Evolutionary conservation across 164 flowering plant species (phyloP), one percentile per base, ranked within the genome.

Genomic region (Piper longum): DNA sequence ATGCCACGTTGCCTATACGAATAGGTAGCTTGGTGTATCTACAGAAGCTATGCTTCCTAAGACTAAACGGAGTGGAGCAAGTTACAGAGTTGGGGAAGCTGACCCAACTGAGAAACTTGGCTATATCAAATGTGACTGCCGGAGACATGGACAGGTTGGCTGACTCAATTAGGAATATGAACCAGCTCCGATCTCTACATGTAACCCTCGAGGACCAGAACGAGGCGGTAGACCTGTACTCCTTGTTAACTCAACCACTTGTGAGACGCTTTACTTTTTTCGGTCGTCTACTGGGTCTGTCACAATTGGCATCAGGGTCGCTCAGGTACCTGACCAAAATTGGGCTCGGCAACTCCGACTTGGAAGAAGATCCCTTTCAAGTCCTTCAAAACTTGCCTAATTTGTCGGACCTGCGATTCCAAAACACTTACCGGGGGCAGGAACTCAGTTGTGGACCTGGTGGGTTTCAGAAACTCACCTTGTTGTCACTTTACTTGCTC

Each of bases 401-500:
- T 26, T 26, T 26, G 36, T 26, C 36, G 36, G 36, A 26, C 36
- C 77, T 80, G 19, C 60, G 67, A 60, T 76, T 77, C 4, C 42
- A 62, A 8, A 65, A 70, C 9, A 73, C 79, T 11, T 75, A 63
- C 40, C 62, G 54, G 6, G 80, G 79, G 48, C 51, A 64, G 19
- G 48, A 55, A 5, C 41, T 80, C 54, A 36, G 61, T 3, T 80
- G 73, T 65, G 51, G 54, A 14, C 65, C 62, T 16, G 71, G 62
- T 13, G 67, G 71, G 59, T 77, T 77, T 54, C 75, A 73, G 18
- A 70, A 59, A 43, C 82, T 81, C 40, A 69, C 41, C 26, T 72
- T 57, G 41, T 71, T 79, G 36, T 12, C 14, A 14, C 9, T 48
- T 8, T 12, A 2, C 12, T 48, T 9, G 3, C 11, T 48, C 3